Percentiles rank a stretch among this genome's conserved stretches.
phyloP scores from a whole-genome alignment of 805 yeast species.

The Starmera pachycereana region DNA sequence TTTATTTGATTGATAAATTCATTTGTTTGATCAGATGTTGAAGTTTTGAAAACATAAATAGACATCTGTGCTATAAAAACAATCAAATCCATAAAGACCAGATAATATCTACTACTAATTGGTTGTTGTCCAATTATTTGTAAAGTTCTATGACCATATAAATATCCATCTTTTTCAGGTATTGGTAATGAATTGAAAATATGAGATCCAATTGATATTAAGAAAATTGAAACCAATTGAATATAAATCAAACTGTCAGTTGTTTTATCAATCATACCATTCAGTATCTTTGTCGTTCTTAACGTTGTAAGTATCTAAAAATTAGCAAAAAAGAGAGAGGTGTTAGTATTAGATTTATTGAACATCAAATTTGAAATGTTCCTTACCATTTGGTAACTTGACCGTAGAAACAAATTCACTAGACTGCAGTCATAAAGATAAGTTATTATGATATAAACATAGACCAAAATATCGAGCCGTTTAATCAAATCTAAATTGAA shows the following conservation, averaged over 20 bases:
- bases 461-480: constrained; percentile 4
- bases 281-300: constrained; percentile 2
- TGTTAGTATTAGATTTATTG: neutral
- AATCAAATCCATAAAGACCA: constrained; percentile 7
- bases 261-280: constrained; percentile 4
- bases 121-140: constrained; percentile 16
- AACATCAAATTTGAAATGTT: too few relatives aligned
- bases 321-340: constrained; percentile 2
- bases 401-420: constrained; percentile 8
- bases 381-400: constrained; percentile 5
- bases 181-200: constrained; percentile 9
- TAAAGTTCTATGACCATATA: constrained; percentile 18
- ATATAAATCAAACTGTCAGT: constrained; percentile 6
- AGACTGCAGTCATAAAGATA: constrained; percentile 19
- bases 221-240: constrained; percentile 5
- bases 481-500: constrained; percentile 8
- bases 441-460: constrained; percentile 6
- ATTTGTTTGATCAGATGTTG: too few relatives aligned
- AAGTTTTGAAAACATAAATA: neutral
- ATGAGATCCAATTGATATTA: constrained; percentile 6
- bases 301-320: neutral
- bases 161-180: constrained; percentile 13
- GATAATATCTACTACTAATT: constrained; percentile 8
- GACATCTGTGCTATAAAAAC: constrained; percentile 10
- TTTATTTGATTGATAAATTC: too few relatives aligned